Evolutionary conservation across 2,329 filamentous ascomycete genomes (phyloP), one percentile per base, ranked within the genome.

Genomic region (Neoarthrinium moseri): DNA sequence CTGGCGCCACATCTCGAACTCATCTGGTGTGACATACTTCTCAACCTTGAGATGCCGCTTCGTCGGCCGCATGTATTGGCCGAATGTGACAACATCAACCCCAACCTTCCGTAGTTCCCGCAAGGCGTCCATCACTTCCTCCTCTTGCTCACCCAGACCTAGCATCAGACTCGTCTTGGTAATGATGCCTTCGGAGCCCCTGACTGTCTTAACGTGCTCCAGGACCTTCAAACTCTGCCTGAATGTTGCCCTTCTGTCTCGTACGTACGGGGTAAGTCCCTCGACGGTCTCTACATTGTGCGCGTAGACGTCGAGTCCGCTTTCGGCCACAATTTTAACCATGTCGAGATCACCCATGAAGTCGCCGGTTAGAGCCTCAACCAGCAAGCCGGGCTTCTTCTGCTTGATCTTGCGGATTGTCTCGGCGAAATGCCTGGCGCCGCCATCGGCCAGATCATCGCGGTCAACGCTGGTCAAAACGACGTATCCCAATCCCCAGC

Each of bases 101-200:
- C 88, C 75, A 47, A 83, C 80, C 54, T 84, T 84, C 47, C 94
- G 81, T 11, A 99, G 78, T 65, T 95, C 89, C 65, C 75, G 80
- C 49, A 97, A 69, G 1, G 92, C 83, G 52, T 88, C 81, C 80
- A 83, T 86, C 1, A 99, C 68, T 70, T 97, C 87, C 15, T 87
- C 80, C 59, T 97, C 91, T 21, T 85, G 91, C 77, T 99, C 94
- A 11, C 94, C 94, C 5, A 99, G 71, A 4, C 94, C 94, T 20
- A 99, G 78, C 94, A 99, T 99, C 52, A 99, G 83, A 56, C 90
- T 96, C 1, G 94, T 97, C 78, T 99, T 99, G n/a, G 94, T 99
- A 59, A 99, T 95, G 49, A 97, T 78, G 3, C 80, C 80, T 2
- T 85, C 81, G 51, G 73, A 67, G 46, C 77, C 75, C 48, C 80